phyloP scores from a whole-genome alignment of 192 early-diverging fungal genomes.

The Coemansia sp. region DNA sequence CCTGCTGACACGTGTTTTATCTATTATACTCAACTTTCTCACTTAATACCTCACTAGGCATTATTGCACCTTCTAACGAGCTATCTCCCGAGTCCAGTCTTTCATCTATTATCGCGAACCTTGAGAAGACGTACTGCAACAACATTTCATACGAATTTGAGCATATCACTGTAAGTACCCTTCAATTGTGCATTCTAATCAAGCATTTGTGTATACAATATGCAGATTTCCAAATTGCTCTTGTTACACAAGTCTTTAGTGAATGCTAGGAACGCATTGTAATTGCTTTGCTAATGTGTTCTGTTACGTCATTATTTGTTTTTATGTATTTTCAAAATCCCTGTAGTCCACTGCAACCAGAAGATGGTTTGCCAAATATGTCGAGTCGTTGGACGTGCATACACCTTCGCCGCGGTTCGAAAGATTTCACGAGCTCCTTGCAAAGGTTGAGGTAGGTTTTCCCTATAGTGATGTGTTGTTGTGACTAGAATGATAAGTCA shows the following conservation, averaged over 20 bases:
- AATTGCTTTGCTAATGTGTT: too few species aligned
- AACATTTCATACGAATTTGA: slow-evolving; percentile 92
- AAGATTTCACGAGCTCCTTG: slow-evolving; percentile 57
- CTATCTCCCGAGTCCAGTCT: slow-evolving; percentile 19
- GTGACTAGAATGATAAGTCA: not conserved
- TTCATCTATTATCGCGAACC: slow-evolving; percentile 22
- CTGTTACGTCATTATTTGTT: too few species aligned
- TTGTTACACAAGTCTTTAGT: too few species aligned
- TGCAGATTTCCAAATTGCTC: too few species aligned
- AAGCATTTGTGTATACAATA: not conserved
- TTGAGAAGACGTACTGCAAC: slow-evolving; percentile 71
- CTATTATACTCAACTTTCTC: not conserved
- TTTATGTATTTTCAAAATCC: too few species aligned
- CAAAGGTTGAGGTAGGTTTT: slow-evolving; percentile 26
- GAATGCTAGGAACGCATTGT: too few species aligned
- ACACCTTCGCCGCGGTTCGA: slow-evolving; percentile 54
- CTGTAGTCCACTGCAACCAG: slow-evolving; percentile 65
- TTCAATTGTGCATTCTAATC: not conserved
- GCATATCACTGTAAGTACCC: slow-evolving; percentile 66
- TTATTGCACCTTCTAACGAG: slow-evolving; percentile 21
- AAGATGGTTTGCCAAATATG: slow-evolving; percentile 78
- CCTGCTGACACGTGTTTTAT: not conserved
- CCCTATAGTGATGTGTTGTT: not conserved
- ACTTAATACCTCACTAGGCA: slow-evolving; percentile 16
- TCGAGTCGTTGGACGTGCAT: slow-evolving; percentile 57